phyloP scores from a whole-genome alignment of 73 alveolate genomes.

The Tetrahymena thermophila region DNA sequence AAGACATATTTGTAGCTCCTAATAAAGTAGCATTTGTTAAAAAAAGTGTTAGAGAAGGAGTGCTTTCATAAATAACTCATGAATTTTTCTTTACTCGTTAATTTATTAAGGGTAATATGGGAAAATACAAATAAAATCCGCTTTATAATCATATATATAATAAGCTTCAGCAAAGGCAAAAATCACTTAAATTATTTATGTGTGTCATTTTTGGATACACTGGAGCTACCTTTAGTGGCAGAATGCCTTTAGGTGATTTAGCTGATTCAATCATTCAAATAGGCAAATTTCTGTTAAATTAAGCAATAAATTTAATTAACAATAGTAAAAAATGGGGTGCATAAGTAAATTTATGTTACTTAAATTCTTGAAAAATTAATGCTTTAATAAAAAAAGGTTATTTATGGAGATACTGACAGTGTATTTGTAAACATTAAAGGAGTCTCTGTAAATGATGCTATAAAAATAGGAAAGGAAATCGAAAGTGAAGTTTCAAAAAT shows the following conservation, averaged over 20 bases:
- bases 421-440: slow-evolving; percentile 68
- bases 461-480: slow-evolving; percentile 64
- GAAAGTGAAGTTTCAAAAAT: slow-evolving; percentile 60
- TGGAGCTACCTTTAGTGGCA: slow-evolving; percentile 87
- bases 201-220: slow-evolving; percentile 92
- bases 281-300: slow-evolving; percentile 62
- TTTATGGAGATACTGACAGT: slow-evolving; percentile 91
- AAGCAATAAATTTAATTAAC: slow-evolving; percentile 56
- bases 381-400: slow-evolving; percentile 42
- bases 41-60: slow-evolving; percentile 74
- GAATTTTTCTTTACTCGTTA: slow-evolving; percentile 81
- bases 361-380: no score
- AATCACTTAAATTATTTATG: slow-evolving; percentile 78
- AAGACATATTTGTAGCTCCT: slow-evolving; percentile 68
- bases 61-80: slow-evolving; percentile 71
- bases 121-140: slow-evolving; percentile 47
- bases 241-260: slow-evolving; percentile 88
- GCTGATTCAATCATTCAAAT: slow-evolving; percentile 75
- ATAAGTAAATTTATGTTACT: background rate
- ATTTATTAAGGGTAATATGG: slow-evolving; percentile 81
- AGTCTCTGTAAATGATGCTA: slow-evolving; percentile 59
- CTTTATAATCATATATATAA: slow-evolving; percentile 56
- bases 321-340: slow-evolving; percentile 35
- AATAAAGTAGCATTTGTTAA: slow-evolving; percentile 66
- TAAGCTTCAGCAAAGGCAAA: slow-evolving; percentile 74